Conservation (phyloP, 352 stramenopile species). For the Phytophthora fragariae region DNA sequence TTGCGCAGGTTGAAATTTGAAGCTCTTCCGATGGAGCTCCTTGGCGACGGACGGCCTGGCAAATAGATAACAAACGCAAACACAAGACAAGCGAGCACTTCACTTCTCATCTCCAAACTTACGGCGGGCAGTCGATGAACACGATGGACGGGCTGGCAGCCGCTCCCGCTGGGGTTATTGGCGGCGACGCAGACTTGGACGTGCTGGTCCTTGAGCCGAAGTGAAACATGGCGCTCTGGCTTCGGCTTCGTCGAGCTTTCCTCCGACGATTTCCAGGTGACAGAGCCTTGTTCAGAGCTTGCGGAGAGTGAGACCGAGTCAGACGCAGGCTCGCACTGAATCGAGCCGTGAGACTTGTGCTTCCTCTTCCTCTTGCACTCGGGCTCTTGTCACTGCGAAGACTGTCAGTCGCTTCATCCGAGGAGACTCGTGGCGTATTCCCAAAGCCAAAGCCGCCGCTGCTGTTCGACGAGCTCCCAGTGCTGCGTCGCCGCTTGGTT, state of each 20-base stretch:
- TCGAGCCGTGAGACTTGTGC: conserved; percentile 23
- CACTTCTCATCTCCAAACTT: conserved; percentile 8
- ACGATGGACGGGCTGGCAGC: conserved; percentile 32
- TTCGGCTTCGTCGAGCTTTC: conserved; percentile 15
- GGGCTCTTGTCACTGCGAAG: conserved; percentile 6
- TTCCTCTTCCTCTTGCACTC: conserved; percentile 1
- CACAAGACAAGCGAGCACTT: conserved; percentile 1
- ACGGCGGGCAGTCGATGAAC: conserved; percentile 43
- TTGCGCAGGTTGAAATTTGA: neutral
- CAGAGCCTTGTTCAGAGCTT: conserved; percentile 7
- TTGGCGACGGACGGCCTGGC: conserved; percentile 1
- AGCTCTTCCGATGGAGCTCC: conserved; percentile 37
- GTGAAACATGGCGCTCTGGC: conserved; percentile 15
- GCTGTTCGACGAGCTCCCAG: conserved; percentile 25
- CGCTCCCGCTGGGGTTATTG: neutral
- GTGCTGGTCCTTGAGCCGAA: conserved; percentile 8
- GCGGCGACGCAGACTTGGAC: neutral
- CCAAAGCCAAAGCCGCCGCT: conserved; percentile 19
- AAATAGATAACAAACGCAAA: conserved; percentile 25
- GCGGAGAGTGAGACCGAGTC: conserved; percentile 27
- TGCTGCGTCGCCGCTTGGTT: conserved; percentile 28
- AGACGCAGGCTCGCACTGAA: conserved; percentile 28
- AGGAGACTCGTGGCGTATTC: neutral
- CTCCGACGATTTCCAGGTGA: conserved; percentile 1
- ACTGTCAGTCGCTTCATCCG: conserved; percentile 13